phyloP scores from a whole-genome alignment of 257 asterid species.

The Gentiana straminea region DNA sequence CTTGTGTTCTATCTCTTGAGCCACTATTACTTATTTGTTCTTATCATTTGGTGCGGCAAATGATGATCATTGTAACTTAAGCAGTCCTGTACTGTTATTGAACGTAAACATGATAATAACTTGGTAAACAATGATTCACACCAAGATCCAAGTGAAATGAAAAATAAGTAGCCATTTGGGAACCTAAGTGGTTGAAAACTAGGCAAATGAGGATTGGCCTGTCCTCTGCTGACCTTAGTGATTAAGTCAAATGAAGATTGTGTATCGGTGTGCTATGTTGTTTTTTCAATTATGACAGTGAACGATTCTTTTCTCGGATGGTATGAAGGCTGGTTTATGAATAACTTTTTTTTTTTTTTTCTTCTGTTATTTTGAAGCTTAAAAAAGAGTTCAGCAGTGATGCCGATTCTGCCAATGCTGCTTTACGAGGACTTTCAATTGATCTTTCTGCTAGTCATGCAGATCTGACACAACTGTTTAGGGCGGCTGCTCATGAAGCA shows the following conservation, averaged over 20 bases:
- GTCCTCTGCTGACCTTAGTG: too few relatives aligned
- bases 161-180: background rate
- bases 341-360: conserved; percentile 13
- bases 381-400: conserved; percentile 84
- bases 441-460: conserved; percentile 57
- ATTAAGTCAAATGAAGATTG: too few relatives aligned
- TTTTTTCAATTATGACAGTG: too few relatives aligned
- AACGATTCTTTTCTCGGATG: background rate
- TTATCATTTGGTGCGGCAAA: too few relatives aligned
- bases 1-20: too few relatives aligned
- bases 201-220: background rate
- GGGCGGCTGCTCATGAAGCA: conserved; percentile 83
- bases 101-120: background rate
- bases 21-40: too few relatives aligned
- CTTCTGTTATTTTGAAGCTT: conserved; percentile 35
- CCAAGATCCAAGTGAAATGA: background rate
- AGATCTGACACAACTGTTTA: conserved; percentile 82
- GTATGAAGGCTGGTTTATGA: background rate
- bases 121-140: background rate
- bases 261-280: too few relatives aligned
- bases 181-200: background rate
- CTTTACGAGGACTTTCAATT: conserved; percentile 46
- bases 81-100: background rate
- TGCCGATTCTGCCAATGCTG: conserved; percentile 51
- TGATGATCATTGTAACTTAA: background rate